These are phyloP conservation scores for Ogataea pilisensis DNA, from an alignment of 805 yeast genomes.

Conservation along the genomic window DNA sequence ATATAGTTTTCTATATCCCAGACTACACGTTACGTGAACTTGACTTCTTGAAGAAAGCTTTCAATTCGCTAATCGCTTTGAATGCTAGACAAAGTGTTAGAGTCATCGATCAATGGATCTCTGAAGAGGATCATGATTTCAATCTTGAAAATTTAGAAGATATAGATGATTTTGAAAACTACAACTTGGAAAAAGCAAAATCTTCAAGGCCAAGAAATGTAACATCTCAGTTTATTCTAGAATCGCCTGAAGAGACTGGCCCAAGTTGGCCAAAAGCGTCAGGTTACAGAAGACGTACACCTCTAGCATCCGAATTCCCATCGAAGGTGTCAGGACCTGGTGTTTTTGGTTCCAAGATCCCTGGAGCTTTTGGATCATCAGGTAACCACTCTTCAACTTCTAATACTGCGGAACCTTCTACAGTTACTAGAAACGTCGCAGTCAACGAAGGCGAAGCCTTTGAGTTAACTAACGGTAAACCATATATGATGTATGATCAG, in stretches of 20 bases:
- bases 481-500: conserved; percentile 1
- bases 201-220: neutral
- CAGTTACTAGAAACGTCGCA: conserved; percentile 4
- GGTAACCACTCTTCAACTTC: neutral
- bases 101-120: conserved; percentile 45
- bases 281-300: conserved; percentile 42
- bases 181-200: conserved; percentile 12
- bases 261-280: conserved; percentile 49
- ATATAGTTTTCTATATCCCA: conserved; percentile 46
- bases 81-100: conserved; percentile 63
- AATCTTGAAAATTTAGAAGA: conserved; percentile 4
- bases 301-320: conserved; percentile 36
- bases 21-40: conserved; percentile 55
- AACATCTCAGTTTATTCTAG: conserved; percentile 31
- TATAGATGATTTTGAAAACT: conserved; percentile 22
- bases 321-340: conserved; percentile 12
- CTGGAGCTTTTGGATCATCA: neutral
- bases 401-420: neutral
- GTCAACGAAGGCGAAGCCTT: conserved; percentile 9
- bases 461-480: conserved; percentile 3
- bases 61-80: conserved; percentile 48
- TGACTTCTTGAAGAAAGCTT: conserved; percentile 52
- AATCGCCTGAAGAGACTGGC: conserved; percentile 40
- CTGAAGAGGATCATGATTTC: conserved; percentile 12
- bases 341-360: conserved; percentile 7